Percentiles rank a stretch among this genome's conserved stretches.
These are phyloP conservation scores for Musa itinerans DNA, from an alignment of 176 grass and related monocot species.

Conservation along the genomic window DNA sequence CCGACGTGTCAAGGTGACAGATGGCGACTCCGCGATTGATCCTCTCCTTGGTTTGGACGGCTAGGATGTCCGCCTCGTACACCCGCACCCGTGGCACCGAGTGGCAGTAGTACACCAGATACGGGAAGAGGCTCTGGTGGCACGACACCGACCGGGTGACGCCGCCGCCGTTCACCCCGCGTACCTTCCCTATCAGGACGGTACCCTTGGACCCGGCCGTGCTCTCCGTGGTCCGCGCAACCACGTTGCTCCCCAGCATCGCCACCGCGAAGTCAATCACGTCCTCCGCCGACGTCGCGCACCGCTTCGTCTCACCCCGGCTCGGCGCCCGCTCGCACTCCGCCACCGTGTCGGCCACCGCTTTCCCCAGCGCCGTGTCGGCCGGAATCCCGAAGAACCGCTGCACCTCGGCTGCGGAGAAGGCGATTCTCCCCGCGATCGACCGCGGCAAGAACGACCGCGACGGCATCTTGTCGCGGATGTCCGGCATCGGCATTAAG, in stretches of 20 bases:
- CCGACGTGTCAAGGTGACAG: conserved; percentile 13
- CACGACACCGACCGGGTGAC: conserved; percentile 8
- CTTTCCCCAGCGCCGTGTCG: conserved; percentile 7
- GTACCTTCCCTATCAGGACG: not conserved
- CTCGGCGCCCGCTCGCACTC: conserved; percentile 3
- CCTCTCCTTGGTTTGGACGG: not conserved
- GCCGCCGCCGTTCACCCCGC: conserved; percentile 2
- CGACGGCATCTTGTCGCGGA: conserved; percentile 1
- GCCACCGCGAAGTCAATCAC: conserved; percentile 14
- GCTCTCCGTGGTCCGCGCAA: conserved; percentile 4
- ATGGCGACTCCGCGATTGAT: conserved; percentile 2
- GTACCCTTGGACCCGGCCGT: not conserved
- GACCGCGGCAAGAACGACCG: conserved; percentile 10
- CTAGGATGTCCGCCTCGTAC: conserved; percentile 10
- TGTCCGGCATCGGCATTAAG: conserved; percentile 13
- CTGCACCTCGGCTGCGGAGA: not conserved
- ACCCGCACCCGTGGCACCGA: conserved; percentile 4
- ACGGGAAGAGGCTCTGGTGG: conserved; percentile 10
- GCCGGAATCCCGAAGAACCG: not conserved
- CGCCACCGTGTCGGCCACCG: conserved; percentile 8
- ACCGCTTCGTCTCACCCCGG: conserved; percentile 17
- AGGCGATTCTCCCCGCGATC: not conserved
- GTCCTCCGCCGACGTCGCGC: conserved; percentile 11
- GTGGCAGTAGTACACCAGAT: conserved; percentile 10
- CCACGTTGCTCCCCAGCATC: conserved; percentile 6